Conservation (phyloP, 225 moss, liverwort and hornwort species). For the Neckera pumila region DNA sequence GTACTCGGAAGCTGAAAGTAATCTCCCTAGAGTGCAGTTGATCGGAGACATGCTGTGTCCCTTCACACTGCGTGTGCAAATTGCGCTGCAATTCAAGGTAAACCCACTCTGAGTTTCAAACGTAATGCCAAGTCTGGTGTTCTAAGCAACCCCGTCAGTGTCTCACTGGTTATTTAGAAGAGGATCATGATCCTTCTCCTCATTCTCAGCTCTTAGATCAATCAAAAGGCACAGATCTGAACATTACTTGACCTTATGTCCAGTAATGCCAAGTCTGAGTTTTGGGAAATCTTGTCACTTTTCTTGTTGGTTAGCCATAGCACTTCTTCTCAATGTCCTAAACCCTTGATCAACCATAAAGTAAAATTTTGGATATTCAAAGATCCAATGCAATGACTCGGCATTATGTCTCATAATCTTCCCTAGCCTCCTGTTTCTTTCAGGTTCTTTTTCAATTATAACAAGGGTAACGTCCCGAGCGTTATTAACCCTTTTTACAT, state of each 20-base stretch:
- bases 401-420: neutral
- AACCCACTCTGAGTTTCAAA: neutral
- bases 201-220: neutral
- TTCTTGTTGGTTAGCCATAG: neutral
- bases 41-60: conserved; percentile 51
- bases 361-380: neutral
- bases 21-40: conserved; percentile 44
- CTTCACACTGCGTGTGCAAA: conserved; percentile 43
- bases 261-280: neutral
- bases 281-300: neutral
- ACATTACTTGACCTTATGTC: neutral
- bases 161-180: neutral
- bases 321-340: neutral
- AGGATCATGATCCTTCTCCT: neutral
- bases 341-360: neutral
- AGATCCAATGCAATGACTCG: neutral
- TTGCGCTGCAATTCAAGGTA: conserved; percentile 55
- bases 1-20: conserved; percentile 28
- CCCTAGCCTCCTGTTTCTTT: neutral
- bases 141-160: neutral
- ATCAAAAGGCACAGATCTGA: neutral
- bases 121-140: neutral
- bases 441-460: neutral
- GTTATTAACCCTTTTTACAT: neutral
- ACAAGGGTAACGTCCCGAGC: neutral